Percentiles rank a stretch among this genome's conserved stretches.
These are phyloP conservation scores for Zelonia costaricensis DNA, from an alignment of 208 protist genomes.

Conservation along the genomic window DNA sequence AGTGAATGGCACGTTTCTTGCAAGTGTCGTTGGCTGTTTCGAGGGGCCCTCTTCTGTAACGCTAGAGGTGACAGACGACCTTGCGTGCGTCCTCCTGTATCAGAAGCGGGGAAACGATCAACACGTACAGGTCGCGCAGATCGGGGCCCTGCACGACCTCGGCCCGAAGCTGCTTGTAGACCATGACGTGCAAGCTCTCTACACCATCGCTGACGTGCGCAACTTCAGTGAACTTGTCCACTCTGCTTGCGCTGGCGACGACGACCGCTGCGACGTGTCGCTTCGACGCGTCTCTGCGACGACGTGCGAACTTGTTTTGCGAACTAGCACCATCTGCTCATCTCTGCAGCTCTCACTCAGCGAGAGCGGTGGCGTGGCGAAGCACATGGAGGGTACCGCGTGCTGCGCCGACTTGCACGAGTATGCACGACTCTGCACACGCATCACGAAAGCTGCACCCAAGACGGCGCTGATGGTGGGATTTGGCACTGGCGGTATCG, in stretches of 20 bases:
- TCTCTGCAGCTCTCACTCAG: slow-evolving; percentile 27
- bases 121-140: slow-evolving; percentile 36
- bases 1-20: slow-evolving; percentile 45
- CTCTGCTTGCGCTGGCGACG: slow-evolving; percentile 39
- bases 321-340: slow-evolving; percentile 39
- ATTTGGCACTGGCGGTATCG: slow-evolving; percentile 44
- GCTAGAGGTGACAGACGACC: slow-evolving; percentile 40
- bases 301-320: slow-evolving; percentile 25
- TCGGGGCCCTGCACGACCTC: slow-evolving; percentile 63
- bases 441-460: slow-evolving; percentile 8
- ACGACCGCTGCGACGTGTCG: slow-evolving; percentile 43
- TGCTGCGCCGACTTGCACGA: slow-evolving; percentile 47
- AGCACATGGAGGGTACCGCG: slow-evolving; percentile 40
- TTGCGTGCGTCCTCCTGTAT: slow-evolving; percentile 46
- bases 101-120: slow-evolving; percentile 32
- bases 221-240: slow-evolving; percentile 53
- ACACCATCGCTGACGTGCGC: slow-evolving; percentile 45
- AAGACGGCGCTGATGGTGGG: slow-evolving; percentile 39
- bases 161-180: slow-evolving; percentile 59
- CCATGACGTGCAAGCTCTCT: slow-evolving; percentile 38
- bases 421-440: slow-evolving; percentile 46
- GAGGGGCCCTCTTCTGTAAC: slow-evolving; percentile 35
- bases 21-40: slow-evolving; percentile 52
- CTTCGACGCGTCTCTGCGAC: slow-evolving; percentile 36
- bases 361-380: slow-evolving; percentile 9